phyloP scores from a whole-genome alignment of 2,329 filamentous ascomycete species.

The Diaporthe nobilis region DNA sequence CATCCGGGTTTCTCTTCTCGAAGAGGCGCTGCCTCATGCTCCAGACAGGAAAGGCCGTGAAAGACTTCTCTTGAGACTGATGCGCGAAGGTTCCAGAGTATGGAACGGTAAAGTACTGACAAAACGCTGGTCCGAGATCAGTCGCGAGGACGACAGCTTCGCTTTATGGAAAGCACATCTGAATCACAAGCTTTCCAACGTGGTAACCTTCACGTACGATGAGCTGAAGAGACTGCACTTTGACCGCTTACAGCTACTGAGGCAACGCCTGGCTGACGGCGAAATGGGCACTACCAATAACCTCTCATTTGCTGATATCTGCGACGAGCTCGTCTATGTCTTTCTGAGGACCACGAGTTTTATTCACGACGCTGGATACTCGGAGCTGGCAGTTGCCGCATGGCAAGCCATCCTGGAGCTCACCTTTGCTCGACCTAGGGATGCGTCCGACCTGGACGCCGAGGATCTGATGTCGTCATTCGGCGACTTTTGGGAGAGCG shows the following conservation, averaged over 20 bases:
- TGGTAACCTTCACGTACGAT: slow-evolving; percentile 78
- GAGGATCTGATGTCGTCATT: slow-evolving; percentile 61
- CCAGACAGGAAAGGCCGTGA: slow-evolving; percentile 64
- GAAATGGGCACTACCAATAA: not conserved
- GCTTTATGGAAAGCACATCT: slow-evolving; percentile 81
- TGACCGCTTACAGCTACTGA: slow-evolving; percentile 65
- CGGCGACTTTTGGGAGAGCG: slow-evolving; percentile 88
- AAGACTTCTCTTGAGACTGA: slow-evolving; percentile 75
- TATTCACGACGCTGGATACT: slow-evolving; percentile 82
- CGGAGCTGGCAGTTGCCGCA: slow-evolving; percentile 80
- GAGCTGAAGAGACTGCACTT: slow-evolving; percentile 72
- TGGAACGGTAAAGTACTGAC: slow-evolving; percentile 77
- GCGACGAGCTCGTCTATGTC: slow-evolving; percentile 73
- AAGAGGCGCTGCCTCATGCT: slow-evolving; percentile 78
- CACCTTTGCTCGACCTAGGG: slow-evolving; percentile 71
- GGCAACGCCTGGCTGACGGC: slow-evolving; percentile 37
- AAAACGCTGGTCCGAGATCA: slow-evolving; percentile 75
- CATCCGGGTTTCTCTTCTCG: slow-evolving; percentile 84
- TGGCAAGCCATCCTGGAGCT: slow-evolving; percentile 90
- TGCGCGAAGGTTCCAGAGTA: slow-evolving; percentile 80
- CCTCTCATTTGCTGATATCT: slow-evolving; percentile 41
- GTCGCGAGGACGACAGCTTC: slow-evolving; percentile 67
- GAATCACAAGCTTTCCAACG: slow-evolving; percentile 79
- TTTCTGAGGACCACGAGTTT: slow-evolving; percentile 82
- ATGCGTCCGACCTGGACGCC: slow-evolving; percentile 34